Conservation (phyloP, 352 stramenopile species). For the Pythium aphanidermatum region DNA sequence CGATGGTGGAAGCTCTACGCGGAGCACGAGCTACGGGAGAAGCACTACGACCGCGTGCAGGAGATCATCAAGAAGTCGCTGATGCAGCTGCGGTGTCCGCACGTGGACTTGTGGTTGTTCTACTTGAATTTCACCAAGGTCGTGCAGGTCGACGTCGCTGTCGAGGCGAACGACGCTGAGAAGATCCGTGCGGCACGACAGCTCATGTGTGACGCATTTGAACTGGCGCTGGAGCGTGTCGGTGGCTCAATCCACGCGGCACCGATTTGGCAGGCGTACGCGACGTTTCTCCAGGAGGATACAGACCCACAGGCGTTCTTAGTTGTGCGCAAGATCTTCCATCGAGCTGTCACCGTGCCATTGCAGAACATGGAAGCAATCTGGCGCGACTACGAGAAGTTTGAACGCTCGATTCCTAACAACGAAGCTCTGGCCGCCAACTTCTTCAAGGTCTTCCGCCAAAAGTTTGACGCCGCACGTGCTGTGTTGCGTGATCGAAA, state of each 20-base stretch:
- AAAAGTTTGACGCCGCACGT: constrained; percentile 75
- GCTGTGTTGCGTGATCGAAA: constrained; percentile 80
- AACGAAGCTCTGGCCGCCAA: constrained; percentile 83
- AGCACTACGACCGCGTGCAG: constrained; percentile 82
- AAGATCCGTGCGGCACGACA: constrained; percentile 57
- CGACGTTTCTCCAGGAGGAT: constrained; percentile 76
- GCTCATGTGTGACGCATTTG: constrained; percentile 82
- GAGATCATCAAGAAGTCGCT: constrained; percentile 87
- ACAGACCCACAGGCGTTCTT: constrained; percentile 67
- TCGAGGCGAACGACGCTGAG: constrained; percentile 45
- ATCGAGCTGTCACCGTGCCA: constrained; percentile 71
- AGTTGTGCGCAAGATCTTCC: constrained; percentile 76
- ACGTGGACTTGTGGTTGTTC: constrained; percentile 84
- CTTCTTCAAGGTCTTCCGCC: constrained; percentile 85
- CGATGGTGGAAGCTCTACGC: constrained; percentile 85
- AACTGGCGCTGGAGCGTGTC: constrained; percentile 78
- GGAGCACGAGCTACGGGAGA: constrained; percentile 80
- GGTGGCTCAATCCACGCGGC: constrained; percentile 71
- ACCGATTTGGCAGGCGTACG: constrained; percentile 80
- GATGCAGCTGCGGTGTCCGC: constrained; percentile 72
- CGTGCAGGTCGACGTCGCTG: constrained; percentile 70
- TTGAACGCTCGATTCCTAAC: constrained; percentile 82
- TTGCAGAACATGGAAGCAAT: constrained; percentile 76
- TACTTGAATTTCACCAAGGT: constrained; percentile 87
- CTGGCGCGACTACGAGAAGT: constrained; percentile 87